Base-by-base conservation (phyloP, 805 yeast species). In the Candida nanaspora region DNA sequence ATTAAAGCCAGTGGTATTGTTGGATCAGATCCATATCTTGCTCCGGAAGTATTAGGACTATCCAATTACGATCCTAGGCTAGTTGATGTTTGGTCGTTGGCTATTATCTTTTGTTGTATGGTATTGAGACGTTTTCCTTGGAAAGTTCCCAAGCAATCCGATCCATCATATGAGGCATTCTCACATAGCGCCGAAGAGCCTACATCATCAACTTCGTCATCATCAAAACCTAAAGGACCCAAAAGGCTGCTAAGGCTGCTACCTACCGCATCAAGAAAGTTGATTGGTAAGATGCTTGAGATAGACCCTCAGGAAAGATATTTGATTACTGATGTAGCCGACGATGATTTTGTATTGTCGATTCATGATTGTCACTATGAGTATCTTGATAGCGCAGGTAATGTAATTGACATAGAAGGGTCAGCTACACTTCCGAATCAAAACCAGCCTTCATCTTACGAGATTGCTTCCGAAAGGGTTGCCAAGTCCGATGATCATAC, bases 21-120 rank as follows among this genome's bases (percentile, higher is more conserved):
- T 11, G 98, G 98, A 14, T 84, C 95, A 2, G 98, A 91, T 61
- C 98, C 98, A 2, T 91, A 91, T 56, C 65, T 91, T 46, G 93
- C 97, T 0, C 98, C 98, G 0, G 98, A 91, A 59, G 89, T 91
- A 33, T 70, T 91, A 41, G 56, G 64, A 18, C 42, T 52, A 42
- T 46, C 61, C 6, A 51, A 58, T 35, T 91, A 91, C 59, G 96
- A 91, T 59, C 93, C 97, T 16, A 75, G 93, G 39, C 80, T 82
- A 6, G 86, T 81, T 2, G 98, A 91, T 58, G 76, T 89, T 19
- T 91, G 98, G 98, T 86, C 96, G 1, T 68, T 86, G 40, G 98
- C 95, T 0, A 86, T 91, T 23, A 86, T 93, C 40, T 91, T 74
- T 57, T 87, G 95, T 59, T 89, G 98, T 63, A 85, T 88, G 89